These are phyloP conservation scores for Dictyostelium intermedium DNA, from an alignment of 78 protist genomes.

Conservation along the genomic window DNA sequence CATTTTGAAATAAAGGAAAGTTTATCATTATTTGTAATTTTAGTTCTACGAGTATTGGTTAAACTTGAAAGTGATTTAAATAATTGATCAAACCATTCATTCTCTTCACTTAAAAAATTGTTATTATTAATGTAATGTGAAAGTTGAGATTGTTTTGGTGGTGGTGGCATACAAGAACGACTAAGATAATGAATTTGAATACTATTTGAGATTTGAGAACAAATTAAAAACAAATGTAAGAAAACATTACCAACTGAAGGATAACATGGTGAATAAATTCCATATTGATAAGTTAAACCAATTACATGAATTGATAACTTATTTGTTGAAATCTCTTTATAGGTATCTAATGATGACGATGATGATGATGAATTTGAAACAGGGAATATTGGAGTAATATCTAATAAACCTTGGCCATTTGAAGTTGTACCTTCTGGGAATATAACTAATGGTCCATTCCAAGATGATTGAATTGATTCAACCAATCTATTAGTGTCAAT, in stretches of 20 bases:
- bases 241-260: slow-evolving; percentile 23
- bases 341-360: background rate
- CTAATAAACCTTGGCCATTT: slow-evolving; percentile 55
- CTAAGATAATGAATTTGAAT: slow-evolving; percentile 49
- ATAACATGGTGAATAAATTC: slow-evolving; percentile 20
- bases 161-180: slow-evolving; percentile 24
- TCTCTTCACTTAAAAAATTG: background rate
- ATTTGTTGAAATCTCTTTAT: background rate
- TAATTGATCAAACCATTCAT: slow-evolving; percentile 37
- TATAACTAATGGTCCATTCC: slow-evolving; percentile 61
- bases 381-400: background rate
- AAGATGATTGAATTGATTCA: background rate
- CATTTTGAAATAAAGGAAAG: slow-evolving; percentile 52
- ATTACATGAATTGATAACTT: background rate
- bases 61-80: slow-evolving; percentile 20
- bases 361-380: background rate
- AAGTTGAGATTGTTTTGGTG: background rate
- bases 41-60: slow-evolving; percentile 35
- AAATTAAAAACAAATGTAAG: slow-evolving; percentile 25
- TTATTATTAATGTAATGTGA: background rate
- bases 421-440: slow-evolving; percentile 64
- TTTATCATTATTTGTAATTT: slow-evolving; percentile 36
- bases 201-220: slow-evolving; percentile 23
- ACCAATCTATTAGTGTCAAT: background rate
- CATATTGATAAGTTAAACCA: slow-evolving; percentile 27